Conservation (phyloP, 2,329 filamentous ascomycete species). For the Stagonosporopsis vannaccii region DNA sequence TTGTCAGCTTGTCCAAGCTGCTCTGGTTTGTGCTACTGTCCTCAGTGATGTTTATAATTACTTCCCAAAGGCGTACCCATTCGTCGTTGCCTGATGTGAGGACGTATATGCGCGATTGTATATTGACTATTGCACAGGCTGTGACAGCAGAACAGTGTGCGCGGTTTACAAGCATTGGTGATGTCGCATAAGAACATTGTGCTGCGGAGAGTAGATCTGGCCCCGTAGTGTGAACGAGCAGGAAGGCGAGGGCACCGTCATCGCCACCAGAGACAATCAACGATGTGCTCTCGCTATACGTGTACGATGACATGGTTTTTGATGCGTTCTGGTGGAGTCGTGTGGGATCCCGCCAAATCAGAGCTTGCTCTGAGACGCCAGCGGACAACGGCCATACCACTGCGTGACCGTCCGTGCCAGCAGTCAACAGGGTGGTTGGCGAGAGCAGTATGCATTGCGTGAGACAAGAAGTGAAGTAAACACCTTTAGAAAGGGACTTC, state of each 20-base stretch:
- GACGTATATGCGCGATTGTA: conserved; percentile 25
- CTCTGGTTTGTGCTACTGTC: not conserved
- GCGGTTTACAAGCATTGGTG: conserved; percentile 56
- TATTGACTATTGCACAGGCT: conserved; percentile 53
- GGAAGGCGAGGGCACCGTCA: conserved; percentile 76
- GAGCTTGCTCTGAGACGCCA: conserved; percentile 17
- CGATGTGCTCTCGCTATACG: conserved; percentile 44
- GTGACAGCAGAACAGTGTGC: conserved; percentile 79
- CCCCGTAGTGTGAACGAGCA: conserved; percentile 27
- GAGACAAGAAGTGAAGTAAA: conserved; percentile 67
- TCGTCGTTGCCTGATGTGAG: conserved; percentile 57
- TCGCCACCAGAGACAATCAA: conserved; percentile 82
- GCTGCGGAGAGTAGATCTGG: conserved; percentile 17
- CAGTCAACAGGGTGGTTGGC: conserved; percentile 63
- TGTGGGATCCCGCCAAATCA: conserved; percentile 38
- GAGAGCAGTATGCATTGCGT: conserved; percentile 65
- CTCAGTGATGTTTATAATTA: conserved; percentile 23
- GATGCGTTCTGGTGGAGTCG: conserved; percentile 80
- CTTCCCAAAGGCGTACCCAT: conserved; percentile 56
- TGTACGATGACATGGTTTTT: conserved; percentile 61
- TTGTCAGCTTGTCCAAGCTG: conserved; percentile 28
- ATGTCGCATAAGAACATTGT: conserved; percentile 21
- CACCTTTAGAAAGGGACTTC: conserved; percentile 45
- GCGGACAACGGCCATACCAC: conserved; percentile 63
- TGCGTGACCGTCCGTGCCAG: conserved; percentile 82